Percentiles rank a stretch among this genome's conserved stretches.
Conservation (phyloP, 2,329 filamentous ascomycete genomes). For the Fusarium sp. region DNA sequence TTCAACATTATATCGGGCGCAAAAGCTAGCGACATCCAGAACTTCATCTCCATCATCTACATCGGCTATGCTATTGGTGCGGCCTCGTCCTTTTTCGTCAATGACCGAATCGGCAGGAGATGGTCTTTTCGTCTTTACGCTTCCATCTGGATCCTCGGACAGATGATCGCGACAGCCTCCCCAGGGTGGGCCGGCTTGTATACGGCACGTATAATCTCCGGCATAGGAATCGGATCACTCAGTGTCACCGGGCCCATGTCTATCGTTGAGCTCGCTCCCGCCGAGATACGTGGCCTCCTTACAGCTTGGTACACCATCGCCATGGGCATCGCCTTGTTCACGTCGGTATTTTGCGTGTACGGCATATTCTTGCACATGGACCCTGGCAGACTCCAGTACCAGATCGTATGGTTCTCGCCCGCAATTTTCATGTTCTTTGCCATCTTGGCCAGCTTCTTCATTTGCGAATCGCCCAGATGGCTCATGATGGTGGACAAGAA, state of each 20-base stretch:
- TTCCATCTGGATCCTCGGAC: slow-evolving; percentile 48
- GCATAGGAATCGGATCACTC: slow-evolving; percentile 53
- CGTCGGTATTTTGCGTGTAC: slow-evolving; percentile 50
- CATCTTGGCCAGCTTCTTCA: slow-evolving; percentile 48
- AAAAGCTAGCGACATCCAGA: slow-evolving; percentile 11
- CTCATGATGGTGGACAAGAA: slow-evolving; percentile 49
- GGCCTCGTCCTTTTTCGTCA: slow-evolving; percentile 17
- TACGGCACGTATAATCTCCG: slow-evolving; percentile 51
- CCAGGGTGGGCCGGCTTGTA: slow-evolving; percentile 47
- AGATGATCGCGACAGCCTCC: slow-evolving; percentile 48
- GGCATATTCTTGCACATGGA: slow-evolving; percentile 42
- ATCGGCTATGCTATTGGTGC: slow-evolving; percentile 33
- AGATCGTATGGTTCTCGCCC: slow-evolving; percentile 42
- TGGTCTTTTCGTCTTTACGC: slow-evolving; percentile 56
- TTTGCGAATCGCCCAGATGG: slow-evolving; percentile 53
- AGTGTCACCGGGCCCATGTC: slow-evolving; percentile 53
- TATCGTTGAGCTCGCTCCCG: slow-evolving; percentile 54
- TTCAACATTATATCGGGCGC: slow-evolving; percentile 21
- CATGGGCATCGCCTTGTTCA: slow-evolving; percentile 50
- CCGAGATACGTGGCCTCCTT: slow-evolving; percentile 54
- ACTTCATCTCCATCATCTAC: slow-evolving; percentile 32
- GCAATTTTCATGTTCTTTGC: slow-evolving; percentile 41
- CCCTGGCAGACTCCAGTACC: slow-evolving; percentile 40
- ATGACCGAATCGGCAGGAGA: slow-evolving; percentile 51
- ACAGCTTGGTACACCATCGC: slow-evolving; percentile 52